A percentile compares a stretch with the other conserved stretches of the same genome.
Conservation (phyloP, 768 basidiomycete species). For the Pleurotus giganteus region DNA sequence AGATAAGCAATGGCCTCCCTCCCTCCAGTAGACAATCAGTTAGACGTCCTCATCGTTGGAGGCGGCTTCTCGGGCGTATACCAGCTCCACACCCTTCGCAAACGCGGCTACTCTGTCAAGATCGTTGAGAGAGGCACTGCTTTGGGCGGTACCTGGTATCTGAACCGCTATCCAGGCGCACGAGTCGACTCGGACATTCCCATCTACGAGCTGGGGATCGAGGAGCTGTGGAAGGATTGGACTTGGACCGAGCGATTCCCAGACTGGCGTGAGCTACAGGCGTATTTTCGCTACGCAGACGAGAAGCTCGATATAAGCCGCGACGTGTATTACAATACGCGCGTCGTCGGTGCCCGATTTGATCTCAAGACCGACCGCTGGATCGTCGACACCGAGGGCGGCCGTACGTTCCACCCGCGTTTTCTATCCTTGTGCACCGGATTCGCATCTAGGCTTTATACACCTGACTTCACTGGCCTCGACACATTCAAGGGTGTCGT, state of each 20-base stretch:
- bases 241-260: not conserved
- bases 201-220: not conserved
- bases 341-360: conserved; percentile 21
- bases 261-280: conserved; percentile 6
- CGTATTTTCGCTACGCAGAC: conserved; percentile 22
- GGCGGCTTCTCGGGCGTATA: conserved; percentile 3
- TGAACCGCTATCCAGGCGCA: conserved; percentile 5
- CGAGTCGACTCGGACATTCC: conserved; percentile 9
- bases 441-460: conserved; percentile 20
- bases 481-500: conserved; percentile 19
- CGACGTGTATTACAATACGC: conserved; percentile 22
- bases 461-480: conserved; percentile 19
- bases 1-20: not conserved
- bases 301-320: conserved; percentile 21
- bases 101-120: not conserved
- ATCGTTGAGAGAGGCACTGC: conserved; percentile 11
- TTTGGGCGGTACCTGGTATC: conserved; percentile 12
- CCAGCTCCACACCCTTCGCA: not conserved
- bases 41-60: conserved; percentile 6
- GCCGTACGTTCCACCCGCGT: conserved; percentile 14
- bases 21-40: not conserved
- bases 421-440: conserved; percentile 23
- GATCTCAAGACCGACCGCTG: conserved; percentile 17
- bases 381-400: conserved; percentile 19
- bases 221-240: conserved; percentile 10